Evolutionary conservation across 306 rosid genomes (phyloP).

Genomic region (Canavalia gladiata): DNA sequence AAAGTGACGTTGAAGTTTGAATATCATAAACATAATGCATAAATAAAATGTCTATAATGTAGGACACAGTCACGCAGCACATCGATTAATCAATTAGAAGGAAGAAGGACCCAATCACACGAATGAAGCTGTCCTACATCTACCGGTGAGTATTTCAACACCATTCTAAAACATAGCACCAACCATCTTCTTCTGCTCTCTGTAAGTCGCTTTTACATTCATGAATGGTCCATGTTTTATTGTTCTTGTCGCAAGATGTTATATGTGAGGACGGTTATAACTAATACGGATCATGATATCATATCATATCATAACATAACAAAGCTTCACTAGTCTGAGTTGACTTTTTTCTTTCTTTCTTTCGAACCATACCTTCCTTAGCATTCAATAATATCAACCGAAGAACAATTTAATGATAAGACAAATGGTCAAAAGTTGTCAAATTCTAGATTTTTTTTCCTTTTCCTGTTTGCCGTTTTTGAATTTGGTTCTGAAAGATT

Average conservation of each 20-base stretch:
- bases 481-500: not conserved
- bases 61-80: not conserved
- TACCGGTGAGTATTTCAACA: not conserved
- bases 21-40: not conserved
- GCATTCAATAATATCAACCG: not conserved
- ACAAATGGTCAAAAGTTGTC: not conserved
- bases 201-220: constrained; percentile 37
- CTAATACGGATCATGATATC: not conserved
- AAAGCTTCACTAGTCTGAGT: constrained; percentile 7
- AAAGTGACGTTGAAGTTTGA: not conserved
- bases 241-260: constrained; percentile 9
- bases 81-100: not conserved
- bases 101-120: not conserved
- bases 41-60: not conserved
- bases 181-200: constrained; percentile 30
- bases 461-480: not conserved
- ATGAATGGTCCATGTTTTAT: constrained; percentile 17
- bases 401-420: not conserved
- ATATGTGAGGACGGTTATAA: constrained; percentile 16
- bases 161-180: constrained; percentile 7
- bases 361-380: not conserved
- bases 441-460: not conserved
- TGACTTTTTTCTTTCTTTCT: constrained; percentile 1
- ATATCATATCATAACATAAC: not conserved
- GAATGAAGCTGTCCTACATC: constrained; percentile 6